Evolutionary conservation across 768 basidiomycete genomes (phyloP), one percentile per base, ranked within the genome.

Genomic region (Epithele typhae): DNA sequence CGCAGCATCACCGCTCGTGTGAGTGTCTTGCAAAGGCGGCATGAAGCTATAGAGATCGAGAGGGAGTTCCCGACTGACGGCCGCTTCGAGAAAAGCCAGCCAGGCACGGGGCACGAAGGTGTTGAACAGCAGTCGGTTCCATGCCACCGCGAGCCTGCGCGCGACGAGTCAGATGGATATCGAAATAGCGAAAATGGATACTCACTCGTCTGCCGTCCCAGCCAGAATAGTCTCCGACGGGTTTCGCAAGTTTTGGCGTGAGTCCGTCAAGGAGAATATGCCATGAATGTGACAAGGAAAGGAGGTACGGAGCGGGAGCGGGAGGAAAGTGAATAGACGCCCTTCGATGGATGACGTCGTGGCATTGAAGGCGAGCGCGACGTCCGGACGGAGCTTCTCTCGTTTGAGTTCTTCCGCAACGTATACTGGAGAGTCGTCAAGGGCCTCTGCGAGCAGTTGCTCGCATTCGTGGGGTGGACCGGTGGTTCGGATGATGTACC

Each of bases 251-350:
- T 73, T 65, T 43, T 77, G 73, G 12, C 78, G 57, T 0, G 68
- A 70, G 7, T 64, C 62, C 0, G 74, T 73, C 12, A 79, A 56
- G 0, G 76, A 72, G 47, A 79, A 76, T 2, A 72, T 47, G 0
- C 64, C 73, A 49, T 79, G 74, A 2, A 77, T 48, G 47, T 78
- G 76, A 5, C 65, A 61, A 0, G 71, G 69, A 43, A 76, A 76
- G 5, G 65, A 64, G 0, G 77, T 77, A 1, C 52, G 48, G 19
- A 78, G 58, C 0, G 78, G 77, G 0, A 79, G 59, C 0, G 76
- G 76, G 5, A 78, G 68, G 36, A 64, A 73, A 0, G 76, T 76
- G 55, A 76, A 79, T 11, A 79, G 59, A 3, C 72, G 63, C 1
- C 77, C 77, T n/a, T 48, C 42, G 1, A 35, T 49, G 2, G 42